Evolutionary conservation across 768 basidiomycete species (phyloP), one percentile per base, ranked within the genome.

Genomic region (Mycena olivaceomarginata): DNA sequence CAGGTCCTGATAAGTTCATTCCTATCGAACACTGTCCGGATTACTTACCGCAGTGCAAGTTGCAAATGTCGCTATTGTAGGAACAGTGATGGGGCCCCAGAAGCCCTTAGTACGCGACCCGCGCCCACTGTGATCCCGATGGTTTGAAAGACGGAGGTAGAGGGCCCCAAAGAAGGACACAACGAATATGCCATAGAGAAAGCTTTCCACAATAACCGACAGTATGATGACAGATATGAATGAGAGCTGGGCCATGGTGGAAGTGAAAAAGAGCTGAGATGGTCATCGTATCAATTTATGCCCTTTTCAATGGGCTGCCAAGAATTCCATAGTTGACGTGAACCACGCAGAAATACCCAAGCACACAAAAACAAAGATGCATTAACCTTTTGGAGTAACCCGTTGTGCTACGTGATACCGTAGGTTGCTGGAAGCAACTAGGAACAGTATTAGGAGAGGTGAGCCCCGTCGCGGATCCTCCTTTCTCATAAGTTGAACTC

Each of bases 181-280:
- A 8, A 59, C n/a, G 62, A 63, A 63, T 41, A 63, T 63, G 62
- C 62, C 39, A 41, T 63, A 63, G 40, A 63, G 62, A 63, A 63
- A 63, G 62, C 39, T 63, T 40, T 63, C 62, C 41, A 40, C 59
- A 60, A 63, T 63, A 5, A 40, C 40, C 40, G 62, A 63, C 62
- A 63, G 40, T 20, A 63, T 39, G 20, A 41, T 63, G 62, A 41
- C 62, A 20, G 40, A 60, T 13, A 60, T 10, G 31, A 60, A 60
- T 60, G 59, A 60, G 59, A 39, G 59, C 31, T 60, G 31, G 39
- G 62, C 62, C 62, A 63, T 63, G 62, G 62, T 10, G 40, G 62
- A 63, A 11, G 40, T 16, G 37, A 40, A n/a, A 39, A 41, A 63
- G 37, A 31, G 59, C 10, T 60, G 59, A 60, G 59, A 60, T 60